These are phyloP conservation scores for Rhododendron ovatum DNA, from an alignment of 148 eudicot genomes.

Conservation along the genomic window DNA sequence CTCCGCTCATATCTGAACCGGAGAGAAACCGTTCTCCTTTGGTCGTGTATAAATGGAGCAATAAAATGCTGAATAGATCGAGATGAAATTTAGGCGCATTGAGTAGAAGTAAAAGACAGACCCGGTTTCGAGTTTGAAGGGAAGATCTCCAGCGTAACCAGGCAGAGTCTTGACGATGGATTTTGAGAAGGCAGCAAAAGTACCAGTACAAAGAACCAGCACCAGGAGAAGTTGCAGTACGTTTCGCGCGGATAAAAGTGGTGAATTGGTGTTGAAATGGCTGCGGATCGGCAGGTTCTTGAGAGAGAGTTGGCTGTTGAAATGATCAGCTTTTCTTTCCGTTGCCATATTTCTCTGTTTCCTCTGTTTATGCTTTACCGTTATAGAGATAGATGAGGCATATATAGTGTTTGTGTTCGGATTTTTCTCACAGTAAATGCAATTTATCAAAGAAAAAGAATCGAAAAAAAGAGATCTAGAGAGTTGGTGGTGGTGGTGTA, in stretches of 20 bases:
- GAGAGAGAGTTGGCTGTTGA: neutral
- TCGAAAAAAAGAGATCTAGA: no score
- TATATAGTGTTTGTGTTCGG: no score
- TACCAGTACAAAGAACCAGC: neutral
- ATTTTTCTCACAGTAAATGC: no score
- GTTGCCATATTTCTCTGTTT: neutral
- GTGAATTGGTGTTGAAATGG: neutral
- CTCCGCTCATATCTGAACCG: no score
- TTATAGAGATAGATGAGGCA: no score
- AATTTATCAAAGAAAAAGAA: no score
- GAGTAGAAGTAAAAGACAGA: neutral
- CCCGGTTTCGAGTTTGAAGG: slow-evolving; percentile 31
- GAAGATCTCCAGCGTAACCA: slow-evolving; percentile 16
- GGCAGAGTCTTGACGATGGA: slow-evolving; percentile 18
- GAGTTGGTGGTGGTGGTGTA: no score
- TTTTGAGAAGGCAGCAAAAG: neutral
- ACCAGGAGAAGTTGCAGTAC: neutral
- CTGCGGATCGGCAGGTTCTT: neutral
- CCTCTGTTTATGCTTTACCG: neutral
- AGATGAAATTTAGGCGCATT: neutral
- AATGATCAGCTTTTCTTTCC: neutral
- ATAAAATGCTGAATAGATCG: no score
- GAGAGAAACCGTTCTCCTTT: neutral
- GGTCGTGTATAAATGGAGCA: no score
- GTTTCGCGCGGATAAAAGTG: neutral